Conservation (phyloP, 2,329 filamentous ascomycete genomes). For the Rhexocercosporidium sp. region DNA sequence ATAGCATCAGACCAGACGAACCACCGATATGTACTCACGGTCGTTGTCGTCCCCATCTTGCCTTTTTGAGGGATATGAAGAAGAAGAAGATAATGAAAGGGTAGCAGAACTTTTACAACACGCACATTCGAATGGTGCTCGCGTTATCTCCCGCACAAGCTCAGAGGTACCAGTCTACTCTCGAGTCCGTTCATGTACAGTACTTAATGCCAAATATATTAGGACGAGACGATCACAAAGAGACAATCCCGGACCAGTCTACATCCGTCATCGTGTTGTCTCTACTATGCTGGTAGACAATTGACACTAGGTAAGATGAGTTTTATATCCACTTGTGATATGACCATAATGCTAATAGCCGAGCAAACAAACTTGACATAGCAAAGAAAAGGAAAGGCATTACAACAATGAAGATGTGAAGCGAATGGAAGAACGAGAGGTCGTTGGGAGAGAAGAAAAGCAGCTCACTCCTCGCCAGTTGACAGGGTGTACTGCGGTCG, state of each 20-base stretch:
- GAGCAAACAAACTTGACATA: background rate
- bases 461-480: too few species aligned
- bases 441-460: too few species aligned
- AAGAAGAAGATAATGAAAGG: background rate
- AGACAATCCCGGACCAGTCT: background rate
- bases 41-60: background rate
- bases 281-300: background rate
- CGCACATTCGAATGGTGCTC: background rate
- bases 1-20: background rate
- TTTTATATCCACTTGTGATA: background rate
- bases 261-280: background rate
- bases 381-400: background rate
- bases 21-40: background rate
- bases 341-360: background rate
- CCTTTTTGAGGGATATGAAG: background rate
- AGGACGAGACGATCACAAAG: background rate
- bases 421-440: too few species aligned
- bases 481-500: too few species aligned
- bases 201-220: background rate
- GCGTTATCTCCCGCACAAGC: too few species aligned
- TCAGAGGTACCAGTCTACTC: too few species aligned
- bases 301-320: background rate
- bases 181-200: background rate
- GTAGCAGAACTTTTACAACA: background rate
- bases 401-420: too few species aligned